A percentile compares a stretch with the other conserved stretches of the same genome.
phyloP scores from a whole-genome alignment of 768 basidiomycete genomes.

The Phylloporus rhodoxanthus region DNA sequence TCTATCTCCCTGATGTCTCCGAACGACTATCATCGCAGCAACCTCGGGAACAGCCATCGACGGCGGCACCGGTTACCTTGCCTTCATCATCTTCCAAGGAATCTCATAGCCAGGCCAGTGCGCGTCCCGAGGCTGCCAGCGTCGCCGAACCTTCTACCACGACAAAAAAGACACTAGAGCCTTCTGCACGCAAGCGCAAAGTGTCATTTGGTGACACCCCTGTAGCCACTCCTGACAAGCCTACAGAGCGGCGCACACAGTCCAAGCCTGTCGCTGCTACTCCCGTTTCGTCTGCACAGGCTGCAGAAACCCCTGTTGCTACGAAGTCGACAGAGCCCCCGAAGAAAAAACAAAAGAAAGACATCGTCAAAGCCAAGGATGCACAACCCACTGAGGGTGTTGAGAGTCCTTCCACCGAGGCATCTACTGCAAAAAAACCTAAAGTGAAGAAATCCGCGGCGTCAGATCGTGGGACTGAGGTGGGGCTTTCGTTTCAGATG shows the following conservation, averaged over 20 bases:
- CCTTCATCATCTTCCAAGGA: neutral
- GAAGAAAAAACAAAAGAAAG: constrained; percentile 18
- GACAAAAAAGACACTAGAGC: neutral
- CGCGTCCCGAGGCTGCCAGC: neutral
- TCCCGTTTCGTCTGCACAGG: neutral
- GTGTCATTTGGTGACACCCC: constrained; percentile 5
- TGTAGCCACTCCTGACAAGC: neutral
- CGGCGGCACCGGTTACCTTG: neutral
- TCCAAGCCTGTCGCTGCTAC: constrained; percentile 5
- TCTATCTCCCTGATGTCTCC: neutral
- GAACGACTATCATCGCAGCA: neutral
- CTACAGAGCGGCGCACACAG: neutral
- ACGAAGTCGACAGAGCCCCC: constrained; percentile 5
- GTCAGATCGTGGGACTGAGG: constrained; percentile 6
- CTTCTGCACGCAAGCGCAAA: constrained; percentile 26
- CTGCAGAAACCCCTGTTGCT: neutral
- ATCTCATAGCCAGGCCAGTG: neutral
- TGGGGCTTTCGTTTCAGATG: neutral
- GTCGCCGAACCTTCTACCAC: neutral
- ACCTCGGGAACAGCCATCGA: neutral
- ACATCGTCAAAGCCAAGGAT: constrained; percentile 2
- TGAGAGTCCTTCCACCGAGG: constrained; percentile 10
- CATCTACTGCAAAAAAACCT: neutral
- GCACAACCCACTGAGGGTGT: neutral
- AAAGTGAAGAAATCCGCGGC: constrained; percentile 4